Evolutionary conservation across 805 yeast species (phyloP), one percentile per base, ranked within the genome.

Genomic region (Hanseniaspora nectarophila): DNA sequence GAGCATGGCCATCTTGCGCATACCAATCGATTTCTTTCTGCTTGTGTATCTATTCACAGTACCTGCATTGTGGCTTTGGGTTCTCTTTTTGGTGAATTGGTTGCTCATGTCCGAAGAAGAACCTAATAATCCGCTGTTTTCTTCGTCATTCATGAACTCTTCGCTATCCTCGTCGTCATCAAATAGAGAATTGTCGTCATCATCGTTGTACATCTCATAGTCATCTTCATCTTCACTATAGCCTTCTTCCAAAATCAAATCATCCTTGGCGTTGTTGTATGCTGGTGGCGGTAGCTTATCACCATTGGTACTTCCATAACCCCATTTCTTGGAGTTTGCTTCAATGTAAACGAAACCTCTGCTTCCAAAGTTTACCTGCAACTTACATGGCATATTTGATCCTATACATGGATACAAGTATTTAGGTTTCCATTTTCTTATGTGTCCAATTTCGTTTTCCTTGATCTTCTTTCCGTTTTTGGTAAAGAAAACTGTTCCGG

Each of bases 321-420:
- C 95, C 96, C 96, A 88, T 63, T 85, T 87, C 63, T 88, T 88
- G 35, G 89, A 95, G 62, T 88, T 87, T 1, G 86, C 96, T 63
- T 89, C 96, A 45, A 89, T 85, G 62, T 76, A 87, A 2, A 89
- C 96, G 67, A 77, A 88, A 2, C 96, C 97, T 54, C 80, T 73
- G 59, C 85, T 90, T 18, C 98, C 98, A 53, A 92, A 67, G 61
- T 87, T 92, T 10, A 85, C 94, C 65, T 85, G 89, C n/a, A 92
- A 70, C 7, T 81, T 76, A 59, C 95, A 85, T 5, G 82, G 77
- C 35, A 87, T 82, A 52, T 77, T 82, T 5, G 96, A 81, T 1
- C 98, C 98, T 18, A 92, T 71, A 0, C 83, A 82, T n/a, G 98
- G 98, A 63, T 77, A 92, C 31, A 92, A 56, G 60, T 82, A 76